Conservation (phyloP, 345 rosid species). For the Rhizophora apiculata region DNA sequence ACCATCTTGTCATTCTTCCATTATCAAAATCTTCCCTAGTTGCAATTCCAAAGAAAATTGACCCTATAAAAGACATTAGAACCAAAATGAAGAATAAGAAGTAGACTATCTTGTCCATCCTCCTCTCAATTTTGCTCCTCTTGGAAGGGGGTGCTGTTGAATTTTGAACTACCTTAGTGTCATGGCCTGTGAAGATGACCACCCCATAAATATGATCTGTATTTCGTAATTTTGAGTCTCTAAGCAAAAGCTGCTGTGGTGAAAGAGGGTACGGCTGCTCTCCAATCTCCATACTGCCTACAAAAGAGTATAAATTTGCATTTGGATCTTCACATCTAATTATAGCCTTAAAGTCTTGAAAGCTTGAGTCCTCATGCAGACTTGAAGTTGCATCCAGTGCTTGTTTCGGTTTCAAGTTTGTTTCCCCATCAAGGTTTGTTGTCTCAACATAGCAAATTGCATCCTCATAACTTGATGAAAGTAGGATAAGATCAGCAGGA, state of each 20-base stretch:
- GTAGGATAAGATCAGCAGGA: conserved; percentile 88
- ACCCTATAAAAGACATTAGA: conserved; percentile 60
- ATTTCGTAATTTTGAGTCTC: conserved; percentile 86
- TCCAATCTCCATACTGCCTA: conserved; percentile 67
- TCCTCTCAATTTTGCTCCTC: conserved; percentile 84
- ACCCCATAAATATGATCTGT: conserved; percentile 81
- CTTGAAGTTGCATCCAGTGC: conserved; percentile 60
- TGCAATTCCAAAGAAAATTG: conserved; percentile 67
- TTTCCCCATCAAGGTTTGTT: conserved; percentile 93
- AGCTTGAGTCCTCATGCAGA: conserved; percentile 60
- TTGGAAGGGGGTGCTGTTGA: conserved; percentile 92
- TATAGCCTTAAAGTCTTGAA: conserved; percentile 56
- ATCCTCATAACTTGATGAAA: conserved; percentile 84
- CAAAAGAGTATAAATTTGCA: conserved; percentile 74
- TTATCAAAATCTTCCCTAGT: conserved; percentile 58
- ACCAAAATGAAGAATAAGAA: conserved; percentile 62
- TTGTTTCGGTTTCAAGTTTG: conserved; percentile 84
- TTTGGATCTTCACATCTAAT: conserved; percentile 94
- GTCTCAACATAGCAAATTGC: conserved; percentile 96
- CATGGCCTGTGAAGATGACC: conserved; percentile 83
- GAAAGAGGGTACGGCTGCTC: conserved; percentile 68
- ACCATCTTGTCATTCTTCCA: conserved; percentile 90
- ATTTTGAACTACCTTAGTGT: conserved; percentile 92
- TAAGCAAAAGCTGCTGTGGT: conserved; percentile 87
- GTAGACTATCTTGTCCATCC: conserved; percentile 78